phyloP scores from a whole-genome alignment of 2,329 filamentous ascomycete genomes.

The Curvularia lunata region DNA sequence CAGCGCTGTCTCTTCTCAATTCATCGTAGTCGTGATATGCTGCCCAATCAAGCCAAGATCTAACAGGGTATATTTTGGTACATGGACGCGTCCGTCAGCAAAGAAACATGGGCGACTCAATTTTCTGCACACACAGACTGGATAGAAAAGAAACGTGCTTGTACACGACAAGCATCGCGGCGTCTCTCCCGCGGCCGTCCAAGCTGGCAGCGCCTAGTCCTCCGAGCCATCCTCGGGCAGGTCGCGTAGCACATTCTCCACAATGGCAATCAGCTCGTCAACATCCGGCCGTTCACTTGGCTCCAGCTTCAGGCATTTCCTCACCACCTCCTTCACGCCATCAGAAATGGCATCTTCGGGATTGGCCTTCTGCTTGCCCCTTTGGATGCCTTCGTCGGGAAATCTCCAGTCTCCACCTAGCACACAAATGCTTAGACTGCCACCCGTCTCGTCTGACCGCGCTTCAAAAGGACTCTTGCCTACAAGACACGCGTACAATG shows the following conservation, averaged over 20 bases:
- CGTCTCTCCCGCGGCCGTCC: background rate
- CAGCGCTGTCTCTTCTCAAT: background rate
- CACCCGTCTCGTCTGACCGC: slow-evolving; percentile 93
- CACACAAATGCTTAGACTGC: slow-evolving; percentile 89
- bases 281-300: slow-evolving; percentile 86
- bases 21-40: background rate
- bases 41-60: background rate
- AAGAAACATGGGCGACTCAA: background rate
- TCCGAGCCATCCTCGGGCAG: slow-evolving; percentile 66
- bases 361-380: slow-evolving; percentile 59
- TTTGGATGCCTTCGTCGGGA: slow-evolving; percentile 76
- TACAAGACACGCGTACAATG: slow-evolving; percentile 94
- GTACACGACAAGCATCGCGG: background rate
- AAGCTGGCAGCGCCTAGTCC: slow-evolving; percentile 10
- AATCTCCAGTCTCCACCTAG: slow-evolving; percentile 95
- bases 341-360: slow-evolving; percentile 71
- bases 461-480: slow-evolving; percentile 98
- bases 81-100: background rate
- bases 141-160: background rate
- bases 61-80: slow-evolving; percentile 13
- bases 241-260: slow-evolving; percentile 73
- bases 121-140: background rate
- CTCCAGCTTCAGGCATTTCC: slow-evolving; percentile 85
- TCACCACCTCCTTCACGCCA: slow-evolving; percentile 83
- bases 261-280: slow-evolving; percentile 78